Evolutionary conservation across 495 filamentous ascomycete genomes (phyloP).

Genomic region (Glonium stellatum): DNA sequence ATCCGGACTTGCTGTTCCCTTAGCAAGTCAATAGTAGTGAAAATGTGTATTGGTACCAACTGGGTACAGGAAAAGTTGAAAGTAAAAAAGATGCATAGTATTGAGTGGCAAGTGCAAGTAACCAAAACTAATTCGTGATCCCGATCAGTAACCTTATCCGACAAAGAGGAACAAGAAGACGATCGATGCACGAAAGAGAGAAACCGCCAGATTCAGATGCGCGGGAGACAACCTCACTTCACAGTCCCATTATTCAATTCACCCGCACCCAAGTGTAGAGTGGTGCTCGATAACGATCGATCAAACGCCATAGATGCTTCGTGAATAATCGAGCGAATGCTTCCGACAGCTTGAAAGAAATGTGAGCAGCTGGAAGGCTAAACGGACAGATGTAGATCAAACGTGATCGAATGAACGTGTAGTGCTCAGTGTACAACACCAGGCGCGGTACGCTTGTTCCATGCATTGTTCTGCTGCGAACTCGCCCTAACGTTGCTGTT

Average conservation of each 20-base stretch:
- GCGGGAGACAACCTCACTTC: background rate
- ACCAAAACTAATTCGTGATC: too few relatives aligned
- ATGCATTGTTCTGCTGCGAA: conserved; percentile 8
- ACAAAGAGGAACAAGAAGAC: too few relatives aligned
- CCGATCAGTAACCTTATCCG: too few relatives aligned
- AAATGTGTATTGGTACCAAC: too few relatives aligned
- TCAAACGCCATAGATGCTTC: conserved; percentile 4
- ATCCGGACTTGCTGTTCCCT: too few relatives aligned
- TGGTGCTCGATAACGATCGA: conserved; percentile 2
- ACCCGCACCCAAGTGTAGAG: background rate
- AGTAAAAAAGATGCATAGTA: too few relatives aligned
- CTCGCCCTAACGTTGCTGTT: conserved; percentile 13
- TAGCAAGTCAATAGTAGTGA: too few relatives aligned
- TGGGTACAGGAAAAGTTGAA: too few relatives aligned
- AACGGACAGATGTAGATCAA: background rate
- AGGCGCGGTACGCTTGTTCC: conserved; percentile 14
- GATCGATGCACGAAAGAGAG: too few relatives aligned
- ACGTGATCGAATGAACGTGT: background rate
- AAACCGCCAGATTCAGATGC: background rate
- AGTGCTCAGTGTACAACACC: conserved; percentile 1
- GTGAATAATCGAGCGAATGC: background rate
- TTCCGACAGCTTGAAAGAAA: background rate
- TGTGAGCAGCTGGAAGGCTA: background rate
- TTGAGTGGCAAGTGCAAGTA: too few relatives aligned
- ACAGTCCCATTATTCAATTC: background rate